phyloP scores from a whole-genome alignment of 2,329 filamentous ascomycete genomes.

The Aureobasidium namibiae region DNA sequence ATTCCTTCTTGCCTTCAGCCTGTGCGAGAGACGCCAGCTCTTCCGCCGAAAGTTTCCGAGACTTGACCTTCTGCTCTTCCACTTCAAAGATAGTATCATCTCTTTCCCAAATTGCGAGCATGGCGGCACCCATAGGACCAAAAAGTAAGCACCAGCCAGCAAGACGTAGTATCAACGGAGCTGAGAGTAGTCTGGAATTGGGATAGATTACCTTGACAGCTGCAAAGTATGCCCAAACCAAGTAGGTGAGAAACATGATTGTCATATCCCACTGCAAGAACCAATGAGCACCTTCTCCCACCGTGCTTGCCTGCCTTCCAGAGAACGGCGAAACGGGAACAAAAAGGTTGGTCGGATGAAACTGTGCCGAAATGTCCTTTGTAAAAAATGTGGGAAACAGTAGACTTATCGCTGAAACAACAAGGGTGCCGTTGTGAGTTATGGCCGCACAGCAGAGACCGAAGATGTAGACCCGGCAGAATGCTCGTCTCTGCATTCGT shows the following conservation, averaged over 20 bases:
- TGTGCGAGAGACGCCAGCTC: neutral
- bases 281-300: conserved; percentile 10
- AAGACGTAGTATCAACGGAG: neutral
- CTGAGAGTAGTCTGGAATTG: neutral
- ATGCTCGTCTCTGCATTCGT: neutral
- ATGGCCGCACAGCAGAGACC: neutral
- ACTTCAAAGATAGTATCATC: conserved; percentile 1
- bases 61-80: neutral
- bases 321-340: neutral
- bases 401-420: neutral
- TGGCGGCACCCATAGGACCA: conserved; percentile 1
- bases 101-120: conserved; percentile 6
- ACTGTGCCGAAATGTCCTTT: neutral
- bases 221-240: conserved; percentile 1
- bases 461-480: neutral
- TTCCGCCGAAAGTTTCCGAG: neutral
- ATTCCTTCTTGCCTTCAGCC: neutral
- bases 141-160: neutral
- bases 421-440: neutral
- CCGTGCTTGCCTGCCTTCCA: neutral
- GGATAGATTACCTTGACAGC: neutral
- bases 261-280: conserved; percentile 12
- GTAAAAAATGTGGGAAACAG: conserved; percentile 1
- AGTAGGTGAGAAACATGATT: neutral
- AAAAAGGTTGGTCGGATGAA: neutral